These are phyloP conservation scores for Climacium dendroides DNA, from an alignment of 225 moss, liverwort and hornwort genomes.

Conservation along the genomic window DNA sequence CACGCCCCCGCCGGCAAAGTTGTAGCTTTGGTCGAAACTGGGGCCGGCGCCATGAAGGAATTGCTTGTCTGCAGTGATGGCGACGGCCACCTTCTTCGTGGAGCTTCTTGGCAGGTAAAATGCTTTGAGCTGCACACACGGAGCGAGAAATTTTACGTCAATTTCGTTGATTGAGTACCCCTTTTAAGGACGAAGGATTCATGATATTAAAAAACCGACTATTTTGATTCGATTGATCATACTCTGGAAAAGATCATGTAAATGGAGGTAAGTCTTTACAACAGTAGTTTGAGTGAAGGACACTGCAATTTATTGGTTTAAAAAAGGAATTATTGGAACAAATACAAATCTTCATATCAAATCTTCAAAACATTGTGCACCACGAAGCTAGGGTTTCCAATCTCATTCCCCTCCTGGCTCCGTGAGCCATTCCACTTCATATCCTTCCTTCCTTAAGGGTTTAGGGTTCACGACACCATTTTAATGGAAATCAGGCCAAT, in stretches of 20 bases:
- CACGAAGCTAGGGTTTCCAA: not conserved
- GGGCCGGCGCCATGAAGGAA: conserved; percentile 81
- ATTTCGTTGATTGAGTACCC: not conserved
- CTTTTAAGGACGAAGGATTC: not conserved
- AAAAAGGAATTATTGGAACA: no score
- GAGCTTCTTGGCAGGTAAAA: conserved; percentile 46
- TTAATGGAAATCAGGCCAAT: not conserved
- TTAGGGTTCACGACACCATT: not conserved
- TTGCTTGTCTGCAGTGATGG: conserved; percentile 26
- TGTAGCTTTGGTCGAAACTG: conserved; percentile 42
- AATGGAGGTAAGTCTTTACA: not conserved
- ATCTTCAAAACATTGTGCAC: no score
- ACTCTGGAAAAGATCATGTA: not conserved
- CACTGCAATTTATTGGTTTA: not conserved
- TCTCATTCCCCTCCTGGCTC: not conserved
- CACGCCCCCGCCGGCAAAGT: conserved; percentile 25
- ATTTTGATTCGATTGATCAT: no score
- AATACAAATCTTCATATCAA: not conserved
- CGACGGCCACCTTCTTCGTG: conserved; percentile 5
- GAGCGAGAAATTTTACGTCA: not conserved
- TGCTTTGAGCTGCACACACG: conserved; percentile 7
- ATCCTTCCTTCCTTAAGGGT: not conserved
- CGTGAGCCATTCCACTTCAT: not conserved
- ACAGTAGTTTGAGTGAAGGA: not conserved
- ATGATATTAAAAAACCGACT: no score